These are phyloP conservation scores for Pseudocercospora eumusae DNA, from an alignment of 2,329 filamentous ascomycete genomes.

Conservation along the genomic window DNA sequence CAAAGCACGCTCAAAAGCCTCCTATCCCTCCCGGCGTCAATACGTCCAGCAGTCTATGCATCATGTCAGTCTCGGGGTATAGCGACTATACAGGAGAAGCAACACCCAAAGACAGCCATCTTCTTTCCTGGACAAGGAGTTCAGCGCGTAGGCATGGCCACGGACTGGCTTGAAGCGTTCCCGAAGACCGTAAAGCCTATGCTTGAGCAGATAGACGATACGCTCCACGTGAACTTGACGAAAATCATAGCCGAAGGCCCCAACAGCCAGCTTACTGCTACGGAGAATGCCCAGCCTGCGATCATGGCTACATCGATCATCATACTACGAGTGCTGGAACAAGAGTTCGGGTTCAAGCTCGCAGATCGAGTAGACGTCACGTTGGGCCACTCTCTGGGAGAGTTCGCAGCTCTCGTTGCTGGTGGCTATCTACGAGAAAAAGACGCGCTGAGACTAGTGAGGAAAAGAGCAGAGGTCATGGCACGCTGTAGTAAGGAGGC, in stretches of 20 bases:
- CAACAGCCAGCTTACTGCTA: constrained; percentile 73
- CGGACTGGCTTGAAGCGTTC: constrained; percentile 84
- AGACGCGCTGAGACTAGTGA: constrained; percentile 76
- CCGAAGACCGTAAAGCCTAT: constrained; percentile 74
- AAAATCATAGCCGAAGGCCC: constrained; percentile 78
- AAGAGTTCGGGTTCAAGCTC: constrained; percentile 76
- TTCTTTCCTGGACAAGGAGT: constrained; percentile 46
- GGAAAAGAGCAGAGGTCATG: constrained; percentile 79
- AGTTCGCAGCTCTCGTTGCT: constrained; percentile 87
- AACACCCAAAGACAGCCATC: constrained; percentile 40
- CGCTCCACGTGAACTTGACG: constrained; percentile 73
- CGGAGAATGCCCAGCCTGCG: constrained; percentile 86
- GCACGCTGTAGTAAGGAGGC: constrained; percentile 70
- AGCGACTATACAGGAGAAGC: constrained; percentile 26
- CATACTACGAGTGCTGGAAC: constrained; percentile 82
- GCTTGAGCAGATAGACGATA: constrained; percentile 80
- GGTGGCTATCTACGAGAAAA: constrained; percentile 76
- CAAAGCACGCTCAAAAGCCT: constrained; percentile 20
- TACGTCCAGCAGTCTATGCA: constrained; percentile 34
- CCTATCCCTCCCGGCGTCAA: constrained; percentile 33
- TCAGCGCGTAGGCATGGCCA: constrained; percentile 42
- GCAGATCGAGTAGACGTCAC: constrained; percentile 74
- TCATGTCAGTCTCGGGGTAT: constrained; percentile 30
- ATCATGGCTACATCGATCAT: constrained; percentile 95
- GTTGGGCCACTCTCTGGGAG: constrained; percentile 86